phyloP scores from a whole-genome alignment of 106 monocot genomes.

The Triglochin maritima region DNA sequence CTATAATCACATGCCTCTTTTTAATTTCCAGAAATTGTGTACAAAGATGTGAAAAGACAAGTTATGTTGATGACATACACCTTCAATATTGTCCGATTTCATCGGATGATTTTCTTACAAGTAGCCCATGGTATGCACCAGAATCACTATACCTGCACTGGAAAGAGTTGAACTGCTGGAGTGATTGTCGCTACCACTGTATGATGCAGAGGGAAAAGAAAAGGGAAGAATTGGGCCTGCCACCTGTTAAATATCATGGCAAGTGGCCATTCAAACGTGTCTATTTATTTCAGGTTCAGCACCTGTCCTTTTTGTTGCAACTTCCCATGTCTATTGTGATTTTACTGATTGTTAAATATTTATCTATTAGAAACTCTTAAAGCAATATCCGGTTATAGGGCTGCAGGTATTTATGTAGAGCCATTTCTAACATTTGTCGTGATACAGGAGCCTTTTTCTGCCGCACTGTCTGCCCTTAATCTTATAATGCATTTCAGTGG shows the following conservation, averaged over 20 bases:
- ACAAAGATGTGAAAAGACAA: conserved; percentile 33
- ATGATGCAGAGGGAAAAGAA: conserved; percentile 71
- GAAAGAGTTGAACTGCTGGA: conserved; percentile 57
- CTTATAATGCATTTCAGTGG: conserved; percentile 77
- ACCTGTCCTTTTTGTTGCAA: neutral
- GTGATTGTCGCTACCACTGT: conserved; percentile 73
- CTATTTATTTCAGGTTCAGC: conserved; percentile 61
- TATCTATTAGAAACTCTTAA: too few relatives aligned
- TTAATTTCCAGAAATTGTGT: conserved; percentile 39
- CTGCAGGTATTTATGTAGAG: too few relatives aligned
- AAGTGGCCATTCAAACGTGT: conserved; percentile 87
- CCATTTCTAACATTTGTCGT: neutral
- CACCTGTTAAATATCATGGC: conserved; percentile 81
- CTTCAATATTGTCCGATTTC: conserved; percentile 45
- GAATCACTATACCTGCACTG: conserved; percentile 59
- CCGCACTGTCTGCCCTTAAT: conserved; percentile 70
- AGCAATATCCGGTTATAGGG: neutral
- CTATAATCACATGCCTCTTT: too few relatives aligned
- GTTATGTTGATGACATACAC: conserved; percentile 20
- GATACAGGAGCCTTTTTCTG: conserved; percentile 80
- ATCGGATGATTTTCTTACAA: conserved; percentile 17
- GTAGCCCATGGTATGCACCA: conserved; percentile 57
- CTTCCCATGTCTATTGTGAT: neutral
- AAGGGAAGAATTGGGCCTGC: conserved; percentile 41
- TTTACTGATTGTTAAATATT: neutral